Evolutionary conservation across 1,139 yeast genomes (phyloP).

Genomic region (Suhomyces coccinellae): DNA sequence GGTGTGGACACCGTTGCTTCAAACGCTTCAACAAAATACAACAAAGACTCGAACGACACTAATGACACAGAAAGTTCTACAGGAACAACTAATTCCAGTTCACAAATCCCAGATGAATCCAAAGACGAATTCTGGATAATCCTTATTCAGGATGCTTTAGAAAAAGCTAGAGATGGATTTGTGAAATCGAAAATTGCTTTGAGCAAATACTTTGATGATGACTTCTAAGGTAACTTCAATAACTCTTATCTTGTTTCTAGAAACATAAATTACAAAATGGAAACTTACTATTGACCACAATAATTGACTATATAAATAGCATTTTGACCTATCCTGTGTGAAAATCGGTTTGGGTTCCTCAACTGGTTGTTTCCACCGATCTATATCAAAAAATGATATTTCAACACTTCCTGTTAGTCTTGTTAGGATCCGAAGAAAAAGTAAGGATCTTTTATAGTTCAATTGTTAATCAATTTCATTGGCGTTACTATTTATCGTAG

Average conservation of each 20-base stretch:
- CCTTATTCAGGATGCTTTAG: slow-evolving; percentile 55
- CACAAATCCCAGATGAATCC: slow-evolving; percentile 19
- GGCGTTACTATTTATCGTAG: background rate
- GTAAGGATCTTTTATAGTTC: background rate
- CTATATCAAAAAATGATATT: no score
- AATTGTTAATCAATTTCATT: background rate
- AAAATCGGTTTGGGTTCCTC: no score
- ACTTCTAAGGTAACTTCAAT: slow-evolving; percentile 26
- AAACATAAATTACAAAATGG: background rate
- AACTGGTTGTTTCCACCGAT: no score
- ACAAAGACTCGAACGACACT: slow-evolving; percentile 9
- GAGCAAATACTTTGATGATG: slow-evolving; percentile 57
- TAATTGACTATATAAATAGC: no score
- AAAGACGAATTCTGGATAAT: slow-evolving; percentile 49
- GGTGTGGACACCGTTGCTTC: slow-evolving; percentile 2
- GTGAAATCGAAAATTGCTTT: slow-evolving; percentile 55
- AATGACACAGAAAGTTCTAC: slow-evolving; percentile 8
- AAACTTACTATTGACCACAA: no score
- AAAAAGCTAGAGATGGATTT: slow-evolving; percentile 59
- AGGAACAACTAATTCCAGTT: slow-evolving; percentile 1
- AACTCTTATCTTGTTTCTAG: background rate
- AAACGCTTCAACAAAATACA: background rate
- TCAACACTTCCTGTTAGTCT: no score
- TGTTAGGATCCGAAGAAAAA: no score
- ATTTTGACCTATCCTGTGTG: no score